Evolutionary conservation across 2,329 filamentous ascomycete genomes (phyloP).

Genomic region (Escovopsis weberi): DNA sequence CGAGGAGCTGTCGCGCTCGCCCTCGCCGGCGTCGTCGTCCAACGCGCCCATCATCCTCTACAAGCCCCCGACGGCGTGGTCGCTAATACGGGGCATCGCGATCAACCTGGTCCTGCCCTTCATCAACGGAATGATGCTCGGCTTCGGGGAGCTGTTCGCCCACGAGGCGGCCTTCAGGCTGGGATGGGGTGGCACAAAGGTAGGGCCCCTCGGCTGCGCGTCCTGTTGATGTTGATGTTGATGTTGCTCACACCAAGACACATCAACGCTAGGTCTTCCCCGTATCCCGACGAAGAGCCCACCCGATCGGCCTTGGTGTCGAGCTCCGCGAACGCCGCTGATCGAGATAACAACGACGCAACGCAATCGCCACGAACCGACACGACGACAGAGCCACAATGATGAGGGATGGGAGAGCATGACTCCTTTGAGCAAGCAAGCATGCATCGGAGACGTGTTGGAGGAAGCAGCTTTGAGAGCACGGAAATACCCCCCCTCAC

Average conservation of each 20-base stretch:
- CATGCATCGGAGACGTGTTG: too few relatives aligned
- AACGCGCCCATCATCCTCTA: conserved; percentile 69
- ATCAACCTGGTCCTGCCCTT: conserved; percentile 96
- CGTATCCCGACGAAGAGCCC: conserved; percentile 42
- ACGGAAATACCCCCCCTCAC: too few relatives aligned
- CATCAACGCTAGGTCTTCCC: conserved; percentile 46
- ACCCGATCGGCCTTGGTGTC: conserved; percentile 66
- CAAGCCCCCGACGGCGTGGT: conserved; percentile 76
- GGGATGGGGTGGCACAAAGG: conserved; percentile 90
- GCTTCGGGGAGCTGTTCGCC: conserved; percentile 91
- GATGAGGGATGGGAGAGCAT: too few relatives aligned
- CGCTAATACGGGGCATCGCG: conserved; percentile 69
- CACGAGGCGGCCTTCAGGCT: conserved; percentile 89
- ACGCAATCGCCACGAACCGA: conserved; percentile 25
- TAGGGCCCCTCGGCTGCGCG: conserved; percentile 23
- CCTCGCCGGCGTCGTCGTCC: conserved; percentile 43
- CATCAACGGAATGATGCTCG: conserved; percentile 95
- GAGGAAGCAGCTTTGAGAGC: too few relatives aligned
- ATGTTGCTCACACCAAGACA: conserved; percentile 2
- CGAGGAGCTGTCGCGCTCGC: conserved; percentile 30
- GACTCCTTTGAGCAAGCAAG: too few relatives aligned
- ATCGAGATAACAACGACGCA: conserved; percentile 36
- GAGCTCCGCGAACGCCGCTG: conserved; percentile 56
- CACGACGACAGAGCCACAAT: too few relatives aligned
- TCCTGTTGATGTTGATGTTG: not conserved